Evolutionary conservation across 192 early-diverging fungal species (phyloP), one percentile per base, ranked within the genome.

Genomic region (Chytriomyces sp.): DNA sequence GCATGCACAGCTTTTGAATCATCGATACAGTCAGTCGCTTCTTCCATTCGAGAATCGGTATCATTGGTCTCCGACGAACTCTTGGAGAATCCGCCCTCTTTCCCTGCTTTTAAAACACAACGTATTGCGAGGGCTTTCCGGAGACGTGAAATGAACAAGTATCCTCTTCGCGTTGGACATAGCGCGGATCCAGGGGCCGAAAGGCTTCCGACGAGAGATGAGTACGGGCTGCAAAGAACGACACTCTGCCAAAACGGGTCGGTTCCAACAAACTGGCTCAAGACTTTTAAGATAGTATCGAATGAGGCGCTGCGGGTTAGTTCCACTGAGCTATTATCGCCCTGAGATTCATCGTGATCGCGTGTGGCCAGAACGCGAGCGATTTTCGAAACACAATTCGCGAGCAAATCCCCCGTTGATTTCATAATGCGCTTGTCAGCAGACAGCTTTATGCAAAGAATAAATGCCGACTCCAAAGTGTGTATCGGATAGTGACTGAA

Each of bases 211-310:
- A 66, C 9, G 3, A 75, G 61, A 18, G 73, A 61, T 48, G 63
- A 66, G 23, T 65, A 18, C n/a, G 73, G 62, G 24, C 45, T 43
- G 23, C 63, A 64, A 50, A 75, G 26, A n/a, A 75, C 11, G 8
- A 26, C 61, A 28, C 60, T n/a, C 48, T 75, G 73, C 73, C 73
- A 75, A 10, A 50, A 2, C 47, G 73, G 64, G 48, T 75, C 47
- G 6, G 73, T n/a, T 23, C 64, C 73, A 8, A 26, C 61, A 50
- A 75, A 75, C 47, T 10, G 13, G 61, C 23, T 18, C 7, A 75
- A 35, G 45, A 11, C 9, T 11, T 64, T 10, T 20, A 26, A 24
- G 10, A 50, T 60, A 65, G 23, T 73, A 63, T 67, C 47, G 71
- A 18, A 45, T 62, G 35, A 44, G 28, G 13, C 46, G 13, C 47